Evolutionary conservation across 1,139 yeast genomes (phyloP), one percentile per base, ranked within the genome.

Genomic region (Kazachstania sp.): DNA sequence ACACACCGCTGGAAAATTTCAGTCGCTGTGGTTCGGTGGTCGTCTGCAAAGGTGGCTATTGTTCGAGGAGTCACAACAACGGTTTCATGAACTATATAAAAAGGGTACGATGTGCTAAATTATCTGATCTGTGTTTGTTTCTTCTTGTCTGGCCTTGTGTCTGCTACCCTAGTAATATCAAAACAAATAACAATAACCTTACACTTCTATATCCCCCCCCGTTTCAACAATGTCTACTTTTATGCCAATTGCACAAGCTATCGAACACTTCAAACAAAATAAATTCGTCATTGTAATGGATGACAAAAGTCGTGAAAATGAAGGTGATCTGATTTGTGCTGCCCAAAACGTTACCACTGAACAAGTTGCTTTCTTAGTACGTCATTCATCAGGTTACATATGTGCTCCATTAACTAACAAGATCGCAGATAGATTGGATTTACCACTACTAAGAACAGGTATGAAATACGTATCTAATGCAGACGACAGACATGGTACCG

Each of bases 291-390:
- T 92, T 47, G 98, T 94, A 26, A 85, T 92, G 84, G 99, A 92
- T 66, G 96, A 92, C 63, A 97, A 90, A 67, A 78, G 78, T 62
- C 82, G 99, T 60, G 99, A 92, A 68, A 94, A 92, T 65, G 99
- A 92, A 71, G 98, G 98, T 45, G 99, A 92, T 66, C 74, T 92
- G 63, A 88, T 92, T 58, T 83, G 87, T 49, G 94, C 98, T 29
- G 98, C 97, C 29, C 83, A 85, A 57, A 73, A 73, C 48, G 74
- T 81, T 56, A 86, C 95, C 38, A 81, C 85, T 46, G 83, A 83
- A 59, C 81, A 88, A 58, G 87, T 92, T 96, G 98, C 97, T 1
- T 92, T 92, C 59, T 72, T 94, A 54, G 95, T 92, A 37, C 82
- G 94, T 57, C 79, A 92, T 52, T 80, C 87, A 5, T 83, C 95